Evolutionary conservation across 2,329 filamentous ascomycete species (phyloP), one percentile per base, ranked within the genome.

Genomic region (Alternaria burnsii): DNA sequence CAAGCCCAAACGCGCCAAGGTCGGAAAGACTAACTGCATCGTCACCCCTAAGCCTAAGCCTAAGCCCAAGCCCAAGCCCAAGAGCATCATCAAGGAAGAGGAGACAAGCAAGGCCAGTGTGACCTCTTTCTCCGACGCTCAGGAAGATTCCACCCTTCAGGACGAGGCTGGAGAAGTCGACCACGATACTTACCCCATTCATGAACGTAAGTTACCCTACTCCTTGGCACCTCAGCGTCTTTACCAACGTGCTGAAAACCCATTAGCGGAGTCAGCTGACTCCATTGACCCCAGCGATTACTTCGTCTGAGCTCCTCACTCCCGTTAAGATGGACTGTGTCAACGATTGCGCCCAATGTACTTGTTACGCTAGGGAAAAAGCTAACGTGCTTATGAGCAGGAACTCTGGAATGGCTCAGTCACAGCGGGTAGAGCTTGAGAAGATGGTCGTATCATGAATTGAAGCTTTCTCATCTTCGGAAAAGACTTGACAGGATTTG

Each of bases 301-400:
- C 20, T 43, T 26, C 8, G 18, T 28, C 36, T 54, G 20, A 58
- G 8, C 18, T n/a, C 6, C 20, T 3, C 32, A 28, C 44, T 20
- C 53, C 4, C 32, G 12, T 18, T 32, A 41, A 22, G 22, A 9
- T 26, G 28, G 46, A 16, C 12, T 12, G 47, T 40, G 9, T 11
- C 22, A 11, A 52, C 18, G 48, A 38, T 42, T 63, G 51, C 52
- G 30, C 36, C 16, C 40, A 50, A 14, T 64, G 58, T 51, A 24
- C 58, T 32, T 63, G 63, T 28, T 40, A 46, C n/a, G 54, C 48
- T 9, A 57, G 53, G n/a, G 46, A 61, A 40, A 40, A 57, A 11
- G 41, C 66, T 67, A 52, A 68, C 34, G 22, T 53, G 8, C 20
- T 61, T 10, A 52, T 59, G 50, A 30, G 36, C 32, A 68, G 67